phyloP scores from a whole-genome alignment of 2,329 filamentous ascomycete genomes.

The Tolypocladium pustulatum region DNA sequence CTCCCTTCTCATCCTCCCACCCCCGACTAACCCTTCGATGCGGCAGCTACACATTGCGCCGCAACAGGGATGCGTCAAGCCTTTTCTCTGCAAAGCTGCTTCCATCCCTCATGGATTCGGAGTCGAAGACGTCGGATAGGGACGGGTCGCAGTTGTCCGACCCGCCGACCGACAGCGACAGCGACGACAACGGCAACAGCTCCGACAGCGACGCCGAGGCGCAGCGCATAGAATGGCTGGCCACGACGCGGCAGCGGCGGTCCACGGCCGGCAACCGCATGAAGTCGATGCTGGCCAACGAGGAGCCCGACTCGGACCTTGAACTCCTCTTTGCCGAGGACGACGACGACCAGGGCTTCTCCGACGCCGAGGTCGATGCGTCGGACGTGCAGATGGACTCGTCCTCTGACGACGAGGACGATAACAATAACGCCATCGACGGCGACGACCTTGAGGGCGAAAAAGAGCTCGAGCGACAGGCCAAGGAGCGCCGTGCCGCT shows the following conservation, averaged over 20 bases:
- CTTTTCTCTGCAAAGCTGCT: background rate
- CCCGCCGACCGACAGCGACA: conserved; percentile 13
- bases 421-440: conserved; percentile 57
- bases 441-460: conserved; percentile 74
- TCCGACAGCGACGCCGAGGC: conserved; percentile 23
- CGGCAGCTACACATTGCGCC: background rate
- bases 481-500: conserved; percentile 53
- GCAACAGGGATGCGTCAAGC: background rate
- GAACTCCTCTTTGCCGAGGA: conserved; percentile 67
- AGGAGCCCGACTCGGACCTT: conserved; percentile 59
- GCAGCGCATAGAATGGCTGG: conserved; percentile 53
- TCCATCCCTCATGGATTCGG: conserved; percentile 16
- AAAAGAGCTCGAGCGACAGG: conserved; percentile 70
- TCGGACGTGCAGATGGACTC: conserved; percentile 82
- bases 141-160: conserved; percentile 21
- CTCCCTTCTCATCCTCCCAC: background rate
- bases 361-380: conserved; percentile 53
- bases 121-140: conserved; percentile 17
- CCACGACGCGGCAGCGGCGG: conserved; percentile 62
- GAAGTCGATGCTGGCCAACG: conserved; percentile 64
- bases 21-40: background rate
- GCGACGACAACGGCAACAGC: conserved; percentile 9
- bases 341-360: conserved; percentile 59
- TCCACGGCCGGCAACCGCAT: conserved; percentile 79
- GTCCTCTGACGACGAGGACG: conserved; percentile 72